Conservation (phyloP, 257 asterid species). For the Ballota nigra region DNA sequence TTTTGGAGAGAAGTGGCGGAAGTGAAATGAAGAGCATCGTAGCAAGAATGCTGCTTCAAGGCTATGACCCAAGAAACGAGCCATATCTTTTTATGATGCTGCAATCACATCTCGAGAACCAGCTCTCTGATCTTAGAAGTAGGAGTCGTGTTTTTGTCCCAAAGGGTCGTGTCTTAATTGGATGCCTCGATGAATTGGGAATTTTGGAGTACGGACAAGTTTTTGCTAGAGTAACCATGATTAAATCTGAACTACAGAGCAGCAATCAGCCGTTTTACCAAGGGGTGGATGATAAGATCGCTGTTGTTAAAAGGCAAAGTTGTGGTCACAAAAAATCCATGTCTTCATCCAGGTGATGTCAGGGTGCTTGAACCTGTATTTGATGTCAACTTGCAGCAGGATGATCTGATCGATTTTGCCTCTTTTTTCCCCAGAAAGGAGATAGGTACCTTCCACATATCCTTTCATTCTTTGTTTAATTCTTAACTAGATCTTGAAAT, state of each 20-base stretch:
- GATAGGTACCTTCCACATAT: conserved; percentile 46
- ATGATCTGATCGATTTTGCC: conserved; percentile 67
- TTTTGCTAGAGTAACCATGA: conserved; percentile 66
- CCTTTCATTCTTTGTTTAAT: conserved; percentile 6
- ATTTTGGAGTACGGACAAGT: conserved; percentile 83
- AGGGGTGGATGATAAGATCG: conserved; percentile 56
- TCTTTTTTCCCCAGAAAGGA: conserved; percentile 89
- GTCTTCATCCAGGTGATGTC: conserved; percentile 97
- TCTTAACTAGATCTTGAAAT: background rate
- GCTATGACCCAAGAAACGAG: conserved; percentile 61
- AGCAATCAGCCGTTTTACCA: conserved; percentile 45
- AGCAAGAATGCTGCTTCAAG: conserved; percentile 64
- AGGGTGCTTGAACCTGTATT: conserved; percentile 88
- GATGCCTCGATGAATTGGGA: conserved; percentile 80
- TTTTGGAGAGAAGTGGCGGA: conserved; percentile 73
- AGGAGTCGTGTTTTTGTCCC: conserved; percentile 82
- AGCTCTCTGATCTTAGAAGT: conserved; percentile 68
- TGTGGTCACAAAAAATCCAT: conserved; percentile 87
- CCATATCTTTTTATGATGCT: conserved; percentile 82
- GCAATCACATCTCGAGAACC: conserved; percentile 65
- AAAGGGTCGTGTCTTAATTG: conserved; percentile 77
- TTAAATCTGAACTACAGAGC: conserved; percentile 42
- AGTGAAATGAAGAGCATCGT: conserved; percentile 58
- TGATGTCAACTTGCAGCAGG: conserved; percentile 49
- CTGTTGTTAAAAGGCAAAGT: conserved; percentile 70